Percentiles rank a stretch among this genome's conserved stretches.
Conservation (phyloP, 108 stramenopile species). For the Nitzschia putrida region DNA sequence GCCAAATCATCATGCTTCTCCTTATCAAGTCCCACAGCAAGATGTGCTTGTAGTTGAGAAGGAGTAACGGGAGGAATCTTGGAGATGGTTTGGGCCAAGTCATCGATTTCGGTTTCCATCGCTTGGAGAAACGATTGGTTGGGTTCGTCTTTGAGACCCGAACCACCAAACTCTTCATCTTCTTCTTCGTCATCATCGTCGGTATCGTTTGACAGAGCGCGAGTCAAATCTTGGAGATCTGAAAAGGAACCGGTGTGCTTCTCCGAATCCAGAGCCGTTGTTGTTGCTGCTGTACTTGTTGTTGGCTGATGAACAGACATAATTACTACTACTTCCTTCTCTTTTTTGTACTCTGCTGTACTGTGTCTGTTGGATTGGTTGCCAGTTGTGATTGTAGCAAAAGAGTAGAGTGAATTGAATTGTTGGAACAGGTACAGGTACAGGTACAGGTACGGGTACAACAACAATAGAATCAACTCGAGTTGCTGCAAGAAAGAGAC, state of each 20-base stretch:
- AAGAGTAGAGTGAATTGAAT: no score
- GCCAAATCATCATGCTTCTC: constrained; percentile 15
- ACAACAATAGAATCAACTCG: no score
- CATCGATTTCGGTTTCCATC: not conserved
- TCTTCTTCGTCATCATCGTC: constrained; percentile 5
- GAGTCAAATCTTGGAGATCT: constrained; percentile 10
- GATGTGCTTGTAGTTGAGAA: constrained; percentile 7
- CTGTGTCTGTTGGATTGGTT: no score
- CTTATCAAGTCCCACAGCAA: constrained; percentile 1
- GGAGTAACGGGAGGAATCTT: constrained; percentile 10
- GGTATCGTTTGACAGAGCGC: not conserved
- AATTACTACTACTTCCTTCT: no score
- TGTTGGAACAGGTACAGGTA: no score
- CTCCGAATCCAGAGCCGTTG: not conserved
- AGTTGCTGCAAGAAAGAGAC: no score
- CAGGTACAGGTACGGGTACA: no score
- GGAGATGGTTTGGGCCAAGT: not conserved
- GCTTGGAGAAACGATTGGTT: constrained; percentile 8
- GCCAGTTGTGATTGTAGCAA: no score
- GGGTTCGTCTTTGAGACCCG: not conserved
- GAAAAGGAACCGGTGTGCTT: not conserved
- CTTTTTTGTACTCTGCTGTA: no score
- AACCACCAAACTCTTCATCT: constrained; percentile 18
- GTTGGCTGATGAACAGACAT: no score
- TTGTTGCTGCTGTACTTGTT: no score